These are phyloP conservation scores for Soucietia sequanensis DNA, from an alignment of 805 yeast species.

Conservation along the genomic window DNA sequence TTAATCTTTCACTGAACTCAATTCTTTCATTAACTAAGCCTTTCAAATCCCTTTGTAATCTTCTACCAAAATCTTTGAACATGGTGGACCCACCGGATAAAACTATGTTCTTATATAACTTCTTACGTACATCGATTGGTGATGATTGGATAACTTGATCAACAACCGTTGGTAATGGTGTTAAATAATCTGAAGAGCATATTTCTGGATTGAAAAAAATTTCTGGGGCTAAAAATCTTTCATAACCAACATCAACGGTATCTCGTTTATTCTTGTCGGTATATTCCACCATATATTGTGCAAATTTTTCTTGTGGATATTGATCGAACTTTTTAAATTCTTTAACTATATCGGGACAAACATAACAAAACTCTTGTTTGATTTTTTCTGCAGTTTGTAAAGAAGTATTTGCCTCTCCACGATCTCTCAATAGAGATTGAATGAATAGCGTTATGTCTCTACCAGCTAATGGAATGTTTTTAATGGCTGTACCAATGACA, in stretches of 20 bases:
- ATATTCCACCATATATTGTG: constrained; percentile 85
- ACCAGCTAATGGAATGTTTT: constrained; percentile 98
- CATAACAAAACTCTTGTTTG: constrained; percentile 96
- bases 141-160: constrained; percentile 93
- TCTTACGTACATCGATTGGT: constrained; percentile 98
- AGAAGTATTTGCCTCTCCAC: constrained; percentile 94
- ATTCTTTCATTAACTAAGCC: constrained; percentile 86
- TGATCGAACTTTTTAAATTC: constrained; percentile 94
- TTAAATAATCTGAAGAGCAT: constrained; percentile 89
- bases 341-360: constrained; percentile 95
- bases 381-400: constrained; percentile 95
- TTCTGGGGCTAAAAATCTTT: constrained; percentile 98
- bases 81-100: constrained; percentile 97
- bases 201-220: constrained; percentile 98
- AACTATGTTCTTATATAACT: constrained; percentile 91
- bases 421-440: constrained; percentile 89
- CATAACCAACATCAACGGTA: constrained; percentile 92
- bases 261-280: constrained; percentile 56
- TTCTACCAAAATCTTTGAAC: constrained; percentile 97
- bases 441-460: constrained; percentile 94
- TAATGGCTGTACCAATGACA: constrained; percentile 95
- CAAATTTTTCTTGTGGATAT: constrained; percentile 85
- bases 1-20: constrained; percentile 69
- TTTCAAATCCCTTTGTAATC: constrained; percentile 93
- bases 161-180: constrained; percentile 94